Conservation (phyloP, 2,329 filamentous ascomycete genomes). For the Trichoderma koningiopsis region DNA sequence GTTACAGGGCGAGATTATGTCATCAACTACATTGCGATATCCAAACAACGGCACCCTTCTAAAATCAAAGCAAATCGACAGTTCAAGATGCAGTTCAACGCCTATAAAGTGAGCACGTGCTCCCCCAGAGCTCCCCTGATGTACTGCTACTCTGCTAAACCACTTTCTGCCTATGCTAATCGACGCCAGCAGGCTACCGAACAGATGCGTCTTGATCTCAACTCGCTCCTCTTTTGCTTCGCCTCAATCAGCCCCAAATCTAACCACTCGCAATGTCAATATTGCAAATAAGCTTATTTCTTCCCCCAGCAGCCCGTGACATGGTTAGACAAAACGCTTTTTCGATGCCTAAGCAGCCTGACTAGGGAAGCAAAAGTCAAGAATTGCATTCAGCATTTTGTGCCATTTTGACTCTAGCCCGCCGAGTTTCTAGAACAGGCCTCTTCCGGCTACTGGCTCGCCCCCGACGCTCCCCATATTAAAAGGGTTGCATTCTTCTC, state of each 20-base stretch:
- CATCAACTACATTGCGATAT: not conserved
- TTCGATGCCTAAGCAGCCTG: not conserved
- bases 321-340: not conserved
- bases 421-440: not conserved
- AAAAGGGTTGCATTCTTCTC: not conserved
- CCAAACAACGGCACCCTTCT: not conserved
- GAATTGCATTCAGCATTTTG: not conserved
- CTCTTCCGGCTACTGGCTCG: not conserved
- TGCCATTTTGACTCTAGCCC: not conserved
- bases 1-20: not conserved
- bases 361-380: not conserved
- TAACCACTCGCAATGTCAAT: slow-evolving; percentile 1
- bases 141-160: not conserved
- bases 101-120: not conserved
- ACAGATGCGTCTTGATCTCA: not conserved
- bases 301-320: not conserved
- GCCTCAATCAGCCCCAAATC: slow-evolving; percentile 16
- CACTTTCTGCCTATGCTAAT: not conserved
- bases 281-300: slow-evolving; percentile 14
- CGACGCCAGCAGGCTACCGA: not conserved
- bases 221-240: not conserved
- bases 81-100: not conserved
- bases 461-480: not conserved
- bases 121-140: not conserved
- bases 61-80: not conserved